A percentile compares a stretch with the other conserved stretches of the same genome.
phyloP scores from a whole-genome alignment of 768 basidiomycete species.

The Daedalea quercina region DNA sequence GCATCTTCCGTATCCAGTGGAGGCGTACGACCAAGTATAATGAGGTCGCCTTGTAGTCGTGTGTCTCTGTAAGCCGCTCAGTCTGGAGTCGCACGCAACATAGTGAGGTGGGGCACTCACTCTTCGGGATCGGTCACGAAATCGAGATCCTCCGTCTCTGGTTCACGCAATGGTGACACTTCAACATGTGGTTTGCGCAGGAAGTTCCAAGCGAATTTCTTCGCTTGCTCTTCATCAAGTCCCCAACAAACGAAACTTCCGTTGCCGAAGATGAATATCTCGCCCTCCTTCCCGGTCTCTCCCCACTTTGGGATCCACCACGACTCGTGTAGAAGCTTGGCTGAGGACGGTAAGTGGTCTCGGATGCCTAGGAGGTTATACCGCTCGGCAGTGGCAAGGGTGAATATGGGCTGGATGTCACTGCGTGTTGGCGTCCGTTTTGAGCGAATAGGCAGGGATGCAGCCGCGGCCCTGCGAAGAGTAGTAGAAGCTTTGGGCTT shows the following conservation, averaged over 20 bases:
- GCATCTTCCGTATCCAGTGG: slow-evolving; percentile 48
- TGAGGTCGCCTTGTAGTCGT: slow-evolving; percentile 85
- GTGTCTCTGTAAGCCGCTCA: slow-evolving; percentile 49
- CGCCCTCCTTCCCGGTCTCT: slow-evolving; percentile 51
- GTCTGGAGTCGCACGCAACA: slow-evolving; percentile 4
- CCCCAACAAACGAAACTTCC: slow-evolving; percentile 93
- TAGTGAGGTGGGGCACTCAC: slow-evolving; percentile 38
- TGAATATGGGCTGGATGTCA: slow-evolving; percentile 73
- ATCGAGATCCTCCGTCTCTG: slow-evolving; percentile 87
- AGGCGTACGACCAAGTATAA: slow-evolving; percentile 73
- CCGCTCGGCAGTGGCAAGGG: slow-evolving; percentile 81
- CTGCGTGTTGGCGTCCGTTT: slow-evolving; percentile 84
- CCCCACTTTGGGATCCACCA: slow-evolving; percentile 74
- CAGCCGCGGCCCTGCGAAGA: slow-evolving; percentile 76
- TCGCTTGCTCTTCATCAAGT: slow-evolving; percentile 67
- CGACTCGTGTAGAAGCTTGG: slow-evolving; percentile 64
- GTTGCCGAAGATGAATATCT: slow-evolving; percentile 84
- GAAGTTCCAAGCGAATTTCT: slow-evolving; percentile 57
- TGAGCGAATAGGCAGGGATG: slow-evolving; percentile 77
- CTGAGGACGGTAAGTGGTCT: slow-evolving; percentile 41
- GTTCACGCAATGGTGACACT: slow-evolving; percentile 54
- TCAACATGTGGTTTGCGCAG: slow-evolving; percentile 51
- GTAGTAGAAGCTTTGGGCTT: slow-evolving; percentile 83
- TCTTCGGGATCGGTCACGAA: slow-evolving; percentile 88
- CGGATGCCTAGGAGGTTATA: slow-evolving; percentile 66